Evolutionary conservation across 805 yeast genomes (phyloP), one percentile per base, ranked within the genome.

Genomic region (Candida insectalens): DNA sequence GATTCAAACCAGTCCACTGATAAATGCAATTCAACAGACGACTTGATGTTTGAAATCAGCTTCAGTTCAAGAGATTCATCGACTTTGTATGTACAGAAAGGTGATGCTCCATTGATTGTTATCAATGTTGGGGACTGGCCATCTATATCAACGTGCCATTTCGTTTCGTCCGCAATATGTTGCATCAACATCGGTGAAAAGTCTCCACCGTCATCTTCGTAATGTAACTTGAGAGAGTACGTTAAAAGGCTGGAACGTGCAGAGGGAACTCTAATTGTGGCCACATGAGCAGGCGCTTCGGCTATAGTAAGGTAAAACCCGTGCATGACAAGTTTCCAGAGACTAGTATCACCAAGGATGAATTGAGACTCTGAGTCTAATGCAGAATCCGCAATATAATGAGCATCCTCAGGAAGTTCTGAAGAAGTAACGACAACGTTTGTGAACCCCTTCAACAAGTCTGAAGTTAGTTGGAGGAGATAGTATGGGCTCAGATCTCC

Each of bases 141-240:
- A n/a, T 21, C 51, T 1, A 77, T 38, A 36, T 77, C 67, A 6
- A 80, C 55, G 46, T 77, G 82, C 87, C 89, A 88, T 56, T 84
- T 85, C 0, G 84, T 68, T 51, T 88, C 96, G 23, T 74, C 76
- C 8, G 63, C 59, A 4, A 73, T 60, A 59, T 70, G 69, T 53
- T 87, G 95, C 36, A 85, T 66, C 3, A 82, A 53, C 25, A 85
- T 63, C 1, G 94, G 83, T 15, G 71, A 55, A 46, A 78, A 81
- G 29, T 49, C 40, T 34, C 53, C 60, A 6, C 18, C 23, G 4
- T 56, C 47, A 16, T 44, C 44, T 27, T 41, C 43, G 35, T 52
- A 55, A 19, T 59, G 38, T 4, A 55, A 42, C 34, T 55, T 59
- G 31, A 55, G 45, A 16, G 44, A 42, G 47, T 74, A 81, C 0